phyloP scores from a whole-genome alignment of 148 eudicot species.

The Fallopia convolvulus region DNA sequence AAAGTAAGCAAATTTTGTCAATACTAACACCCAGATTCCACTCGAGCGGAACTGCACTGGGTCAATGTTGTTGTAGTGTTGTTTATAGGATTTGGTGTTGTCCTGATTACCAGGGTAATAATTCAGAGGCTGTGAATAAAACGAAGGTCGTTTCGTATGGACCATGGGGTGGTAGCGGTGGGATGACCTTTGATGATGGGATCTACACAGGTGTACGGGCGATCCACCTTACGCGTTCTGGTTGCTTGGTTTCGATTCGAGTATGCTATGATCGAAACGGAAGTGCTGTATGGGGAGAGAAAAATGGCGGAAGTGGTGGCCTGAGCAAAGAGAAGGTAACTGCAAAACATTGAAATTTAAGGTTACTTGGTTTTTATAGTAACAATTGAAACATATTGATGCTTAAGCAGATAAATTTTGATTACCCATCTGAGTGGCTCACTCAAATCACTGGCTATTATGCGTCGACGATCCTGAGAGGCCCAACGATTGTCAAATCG shows the following conservation, averaged over 20 bases:
- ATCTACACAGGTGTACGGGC: not conserved
- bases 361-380: not conserved
- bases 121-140: not conserved
- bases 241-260: slow-evolving; percentile 1
- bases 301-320: slow-evolving; percentile 1
- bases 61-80: too few relatives aligned
- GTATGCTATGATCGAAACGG: not conserved
- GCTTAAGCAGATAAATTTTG: slow-evolving; percentile 6
- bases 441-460: slow-evolving; percentile 5
- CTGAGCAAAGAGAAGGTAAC: slow-evolving; percentile 1
- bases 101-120: not conserved
- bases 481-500: slow-evolving; percentile 31
- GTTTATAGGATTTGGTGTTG: not conserved
- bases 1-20: too few relatives aligned
- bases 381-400: not conserved
- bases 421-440: not conserved
- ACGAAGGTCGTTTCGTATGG: not conserved
- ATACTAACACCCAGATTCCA: too few relatives aligned
- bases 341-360: not conserved
- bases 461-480: slow-evolving; percentile 11
- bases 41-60: too few relatives aligned
- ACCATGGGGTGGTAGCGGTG: slow-evolving; percentile 7
- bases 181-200: not conserved
- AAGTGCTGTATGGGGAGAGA: not conserved
- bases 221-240: not conserved